phyloP scores from a whole-genome alignment of 1,284 basidiomycete species.

The Coniferiporia sulphurascens region DNA sequence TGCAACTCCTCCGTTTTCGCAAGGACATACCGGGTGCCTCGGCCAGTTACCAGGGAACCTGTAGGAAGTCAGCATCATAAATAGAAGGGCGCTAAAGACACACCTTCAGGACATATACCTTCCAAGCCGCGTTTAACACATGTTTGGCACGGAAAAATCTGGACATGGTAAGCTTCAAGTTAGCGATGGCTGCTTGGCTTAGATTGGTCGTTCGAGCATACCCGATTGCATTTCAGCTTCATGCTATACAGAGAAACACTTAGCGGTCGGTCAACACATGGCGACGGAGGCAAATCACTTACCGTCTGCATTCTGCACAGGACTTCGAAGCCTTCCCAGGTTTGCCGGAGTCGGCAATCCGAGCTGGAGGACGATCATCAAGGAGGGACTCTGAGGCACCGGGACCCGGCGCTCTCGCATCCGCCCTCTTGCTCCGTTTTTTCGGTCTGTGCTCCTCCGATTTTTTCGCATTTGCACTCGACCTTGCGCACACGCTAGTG shows the following conservation, averaged over 20 bases:
- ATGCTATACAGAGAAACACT: background rate
- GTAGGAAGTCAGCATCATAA: background rate
- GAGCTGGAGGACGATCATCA: too few relatives aligned
- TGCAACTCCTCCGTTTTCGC: constrained; percentile 26
- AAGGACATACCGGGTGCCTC: constrained; percentile 20
- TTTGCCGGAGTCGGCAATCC: too few relatives aligned
- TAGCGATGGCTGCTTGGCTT: background rate
- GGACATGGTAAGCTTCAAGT: background rate
- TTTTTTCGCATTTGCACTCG: too few relatives aligned
- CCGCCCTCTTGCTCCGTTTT: too few relatives aligned
- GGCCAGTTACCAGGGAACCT: constrained; percentile 15
- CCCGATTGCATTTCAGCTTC: background rate
- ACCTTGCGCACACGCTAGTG: too few relatives aligned
- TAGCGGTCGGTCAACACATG: background rate
- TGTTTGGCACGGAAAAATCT: constrained; percentile 17
- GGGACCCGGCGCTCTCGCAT: too few relatives aligned
- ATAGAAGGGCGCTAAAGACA: background rate
- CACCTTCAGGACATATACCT: constrained; percentile 18
- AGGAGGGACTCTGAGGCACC: too few relatives aligned
- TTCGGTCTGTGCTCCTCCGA: too few relatives aligned
- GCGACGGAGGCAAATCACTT: background rate
- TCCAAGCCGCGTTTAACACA: constrained; percentile 17
- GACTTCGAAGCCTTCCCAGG: background rate
- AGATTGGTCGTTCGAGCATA: background rate
- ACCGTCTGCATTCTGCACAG: background rate